Conservation (phyloP, 257 asterid species). For the Euphrasia confusa region DNA sequence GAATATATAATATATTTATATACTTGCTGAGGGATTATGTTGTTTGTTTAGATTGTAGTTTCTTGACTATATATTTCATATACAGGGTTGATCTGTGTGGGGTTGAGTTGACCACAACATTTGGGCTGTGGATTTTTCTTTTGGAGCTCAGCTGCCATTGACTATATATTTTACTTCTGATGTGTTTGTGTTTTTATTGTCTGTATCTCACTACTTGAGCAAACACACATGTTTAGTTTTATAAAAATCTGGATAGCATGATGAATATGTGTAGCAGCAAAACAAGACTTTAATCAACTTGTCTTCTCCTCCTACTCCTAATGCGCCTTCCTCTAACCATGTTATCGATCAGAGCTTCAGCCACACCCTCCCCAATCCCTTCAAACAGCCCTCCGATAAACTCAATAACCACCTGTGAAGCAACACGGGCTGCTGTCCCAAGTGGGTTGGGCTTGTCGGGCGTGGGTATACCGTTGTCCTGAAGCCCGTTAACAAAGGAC, state of each 20-base stretch:
- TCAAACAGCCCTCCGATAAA: slow-evolving; percentile 70
- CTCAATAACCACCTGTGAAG: slow-evolving; percentile 65
- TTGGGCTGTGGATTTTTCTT: background rate
- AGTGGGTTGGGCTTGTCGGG: slow-evolving; percentile 62
- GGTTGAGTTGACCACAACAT: no score
- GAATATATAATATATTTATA: slow-evolving; percentile 1
- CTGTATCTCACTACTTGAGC: no score
- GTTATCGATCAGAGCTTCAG: slow-evolving; percentile 50
- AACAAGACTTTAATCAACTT: background rate
- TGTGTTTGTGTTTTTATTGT: no score
- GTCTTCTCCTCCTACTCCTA: slow-evolving; percentile 29
- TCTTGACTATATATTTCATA: background rate
- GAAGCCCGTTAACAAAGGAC: slow-evolving; percentile 59
- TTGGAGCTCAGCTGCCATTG: background rate
- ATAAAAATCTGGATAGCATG: no score
- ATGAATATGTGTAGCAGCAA: no score
- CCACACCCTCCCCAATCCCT: slow-evolving; percentile 79
- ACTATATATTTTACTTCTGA: no score
- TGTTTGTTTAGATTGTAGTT: background rate
- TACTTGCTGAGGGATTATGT: background rate
- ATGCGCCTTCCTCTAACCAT: slow-evolving; percentile 46
- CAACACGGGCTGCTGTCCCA: slow-evolving; percentile 63
- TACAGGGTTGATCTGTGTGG: background rate
- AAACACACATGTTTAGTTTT: no score
- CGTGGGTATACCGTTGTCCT: slow-evolving; percentile 40